Conservation (phyloP, 768 basidiomycete species). For the Calocera viscosa region DNA sequence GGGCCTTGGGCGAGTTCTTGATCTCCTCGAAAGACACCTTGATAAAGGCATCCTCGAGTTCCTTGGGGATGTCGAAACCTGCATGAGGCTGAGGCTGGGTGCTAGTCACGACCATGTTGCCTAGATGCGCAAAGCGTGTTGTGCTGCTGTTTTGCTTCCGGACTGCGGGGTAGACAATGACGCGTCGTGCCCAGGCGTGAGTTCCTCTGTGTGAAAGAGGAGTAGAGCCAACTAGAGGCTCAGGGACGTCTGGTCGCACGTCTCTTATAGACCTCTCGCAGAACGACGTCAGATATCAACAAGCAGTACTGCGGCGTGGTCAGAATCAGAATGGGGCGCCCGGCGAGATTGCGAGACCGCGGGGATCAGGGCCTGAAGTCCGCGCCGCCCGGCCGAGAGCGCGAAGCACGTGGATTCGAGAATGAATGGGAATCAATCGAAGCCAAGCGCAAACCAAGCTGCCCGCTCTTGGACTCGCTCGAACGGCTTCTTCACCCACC, state of each 20-base stretch:
- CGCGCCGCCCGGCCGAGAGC: not conserved
- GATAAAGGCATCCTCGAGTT: constrained; percentile 33
- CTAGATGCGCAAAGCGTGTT: not conserved
- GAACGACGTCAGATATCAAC: not conserved
- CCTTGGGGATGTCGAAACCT: not conserved
- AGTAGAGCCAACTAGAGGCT: not conserved
- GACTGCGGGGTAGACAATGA: not conserved
- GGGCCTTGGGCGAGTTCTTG: constrained; percentile 3
- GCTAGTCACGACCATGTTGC: not conserved
- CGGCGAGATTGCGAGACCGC: not conserved
- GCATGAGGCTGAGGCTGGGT: not conserved
- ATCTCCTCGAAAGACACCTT: constrained; percentile 34
- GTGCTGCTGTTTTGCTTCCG: not conserved
- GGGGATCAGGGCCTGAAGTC: not conserved
- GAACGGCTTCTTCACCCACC: no score
- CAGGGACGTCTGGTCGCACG: not conserved
- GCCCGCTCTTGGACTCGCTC: no score
- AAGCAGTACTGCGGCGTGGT: not conserved
- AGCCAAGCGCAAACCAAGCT: not conserved
- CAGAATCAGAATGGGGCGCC: not conserved
- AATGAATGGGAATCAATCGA: not conserved
- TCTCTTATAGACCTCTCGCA: not conserved
- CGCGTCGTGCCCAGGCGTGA: not conserved
- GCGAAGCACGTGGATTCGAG: not conserved
- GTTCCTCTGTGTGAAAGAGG: not conserved